Base-by-base conservation (phyloP, 495 filamentous ascomycete species). In the Parathielavia appendiculata region DNA sequence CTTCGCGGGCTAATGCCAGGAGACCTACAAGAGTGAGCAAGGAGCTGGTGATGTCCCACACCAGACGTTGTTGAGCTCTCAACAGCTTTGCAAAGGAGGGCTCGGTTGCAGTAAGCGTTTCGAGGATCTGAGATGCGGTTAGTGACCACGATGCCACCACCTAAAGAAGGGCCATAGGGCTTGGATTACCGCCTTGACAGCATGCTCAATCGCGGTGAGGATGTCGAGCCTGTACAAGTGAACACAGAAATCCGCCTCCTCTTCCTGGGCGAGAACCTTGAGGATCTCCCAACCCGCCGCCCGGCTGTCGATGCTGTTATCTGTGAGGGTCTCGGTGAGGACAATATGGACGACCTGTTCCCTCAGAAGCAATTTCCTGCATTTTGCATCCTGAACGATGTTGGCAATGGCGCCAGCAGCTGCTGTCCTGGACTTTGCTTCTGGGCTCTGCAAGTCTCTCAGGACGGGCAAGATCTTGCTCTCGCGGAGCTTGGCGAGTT, bases 261-360 rank as follows among this genome's bases (percentile, higher is more conserved):
- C 83, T 56, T 82, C 79, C 58, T 78, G 68, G 12, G 76, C 78
- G 44, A 86, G 74, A 30, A 81, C 78, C 57, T 76, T 71, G 50
- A 86, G 75, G 58, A 84, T 81, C 13, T 78, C 75, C 83, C 83
- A 86, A 5, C 81, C 83, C 22, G 81, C 78, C 26, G 80, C 77
- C 41, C 79, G 72, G 53, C 80, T 79, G 68, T 84, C 79, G 47
- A 82, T 67, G 60, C 71, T 80, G 49, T 74, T 70, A 62, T 86
- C 82, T 36, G 80, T 82, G 34, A 86, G 68, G 32, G 79, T 81
- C 69, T 85, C 80, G 47, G 78, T 83, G 57, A 86, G 73, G 32
- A 86, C 68, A 44, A 79, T 78, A 45, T 74, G 76, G 34, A 86
- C 83, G 49, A 86, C 71, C 64, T 83, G 77, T 60, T 86, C 83